Evolutionary conservation across 1,139 yeast genomes (phyloP), one percentile per base, ranked within the genome.

Genomic region (Scheffersomyces insectosa): DNA sequence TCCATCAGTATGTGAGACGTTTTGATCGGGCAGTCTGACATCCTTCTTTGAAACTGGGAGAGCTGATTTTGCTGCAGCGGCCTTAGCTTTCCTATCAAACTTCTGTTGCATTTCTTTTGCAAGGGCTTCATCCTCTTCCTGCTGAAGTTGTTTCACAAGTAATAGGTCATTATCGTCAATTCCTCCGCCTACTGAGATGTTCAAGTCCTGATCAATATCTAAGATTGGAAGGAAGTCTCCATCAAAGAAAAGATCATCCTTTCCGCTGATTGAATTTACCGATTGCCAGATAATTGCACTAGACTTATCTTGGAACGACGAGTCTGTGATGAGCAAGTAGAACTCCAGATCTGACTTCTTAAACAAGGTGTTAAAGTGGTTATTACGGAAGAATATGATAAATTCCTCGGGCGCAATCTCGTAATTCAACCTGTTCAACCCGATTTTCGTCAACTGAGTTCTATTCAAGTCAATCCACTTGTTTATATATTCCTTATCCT

Each of bases 381-480:
- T 88, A 62, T 90, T 90, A 54, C 96, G 72, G 68, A 90, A 90
- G 46, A 90, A 77, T 0, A 90, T 80, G 1, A 82, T 75, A 47
- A 85, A 72, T 35, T 68, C 67, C 39, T 66, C 70, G 4, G 52
- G 44, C 2, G 45, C 47, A 29, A 82, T 65, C 16, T 75, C 72
- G 11, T 72, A 65, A 39, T 70, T 61, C 39, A 87, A 60, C 12
- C 72, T 57, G 3, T 58, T 47, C 15, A 88, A 59, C 0, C 97
- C 97, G 41, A 68, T 64, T 1, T 66, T 66, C 0, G 97, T 88
- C 53, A 89, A 66, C 57, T 90, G 96, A 0, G 95, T 82, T 3
- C 80, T 75, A 48, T 86, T 80, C 13, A 62, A 59, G 7, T 63
- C 62, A 29, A 83, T 59, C 74, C 87, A 85, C 29, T 57, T 55